Percentiles rank a stretch among this genome's conserved stretches.
Conservation (phyloP, 805 yeast genomes). For the Candida corydali region DNA sequence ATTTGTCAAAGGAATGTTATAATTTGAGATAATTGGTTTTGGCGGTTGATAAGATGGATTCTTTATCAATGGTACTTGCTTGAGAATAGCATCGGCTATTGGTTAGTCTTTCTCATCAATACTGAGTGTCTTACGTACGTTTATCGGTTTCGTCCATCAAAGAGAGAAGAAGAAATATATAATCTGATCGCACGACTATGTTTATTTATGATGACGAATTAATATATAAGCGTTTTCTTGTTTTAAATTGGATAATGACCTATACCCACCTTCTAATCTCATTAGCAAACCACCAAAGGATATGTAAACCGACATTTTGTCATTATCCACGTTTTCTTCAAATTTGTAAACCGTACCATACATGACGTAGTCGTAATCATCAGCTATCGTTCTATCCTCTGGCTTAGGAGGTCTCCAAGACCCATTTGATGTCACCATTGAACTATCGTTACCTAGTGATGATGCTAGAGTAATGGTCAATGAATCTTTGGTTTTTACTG, state of each 20-base stretch:
- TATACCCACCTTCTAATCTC: conserved; percentile 92
- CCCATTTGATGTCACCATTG: conserved; percentile 47
- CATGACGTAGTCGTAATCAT: conserved; percentile 98
- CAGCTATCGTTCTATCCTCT: conserved; percentile 83
- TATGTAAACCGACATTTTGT: conserved; percentile 79
- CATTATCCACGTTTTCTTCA: conserved; percentile 71
- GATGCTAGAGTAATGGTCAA: conserved; percentile 85
- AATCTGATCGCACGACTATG: not conserved
- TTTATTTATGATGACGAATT: conserved; percentile 61
- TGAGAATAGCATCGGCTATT: conserved; percentile 44
- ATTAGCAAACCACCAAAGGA: conserved; percentile 94
- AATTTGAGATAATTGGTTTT: conserved; percentile 48
- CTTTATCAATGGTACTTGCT: conserved; percentile 52
- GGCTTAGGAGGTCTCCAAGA: conserved; percentile 84
- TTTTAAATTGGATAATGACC: conserved; percentile 81
- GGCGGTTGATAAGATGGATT: conserved; percentile 54
- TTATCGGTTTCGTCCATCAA: conserved; percentile 22
- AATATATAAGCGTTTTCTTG: conserved; percentile 91
- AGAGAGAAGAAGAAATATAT: too few relatives aligned
- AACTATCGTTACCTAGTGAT: conserved; percentile 50
- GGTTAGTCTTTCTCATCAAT: conserved; percentile 9
- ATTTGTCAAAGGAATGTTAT: conserved; percentile 30
- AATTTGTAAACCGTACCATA: conserved; percentile 96
- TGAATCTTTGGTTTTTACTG: conserved; percentile 70
- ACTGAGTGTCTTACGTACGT: conserved; percentile 15